Evolutionary conservation across 2,329 filamentous ascomycete species (phyloP), one percentile per base, ranked within the genome.

Genomic region (Xylaria multiplex): DNA sequence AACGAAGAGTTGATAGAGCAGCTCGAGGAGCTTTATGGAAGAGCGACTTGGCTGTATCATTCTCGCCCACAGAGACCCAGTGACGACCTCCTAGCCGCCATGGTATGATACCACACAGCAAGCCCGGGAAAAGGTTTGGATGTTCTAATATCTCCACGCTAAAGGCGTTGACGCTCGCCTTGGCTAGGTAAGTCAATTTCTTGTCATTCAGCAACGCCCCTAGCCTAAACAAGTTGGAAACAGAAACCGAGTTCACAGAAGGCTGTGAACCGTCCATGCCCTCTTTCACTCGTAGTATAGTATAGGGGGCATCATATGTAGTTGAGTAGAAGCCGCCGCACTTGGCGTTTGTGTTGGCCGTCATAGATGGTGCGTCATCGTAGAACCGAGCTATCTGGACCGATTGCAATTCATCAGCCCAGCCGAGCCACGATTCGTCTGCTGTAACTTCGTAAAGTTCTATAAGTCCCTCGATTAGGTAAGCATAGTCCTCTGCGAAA

Each of bases 401-500:
- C 88, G 90, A 83, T 80, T 98, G 95, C 16, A 99, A 81, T 24
- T 86, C 84, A 73, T 95, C 90, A 0, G 95, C 95, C 83, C 95
- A 97, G 67, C 90, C 82, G 4, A 97, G 83, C 80, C 91, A 92
- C 49, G 81, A 80, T 70, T 91, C 89, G 63, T 97, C 89, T 68
- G 91, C 90, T 0, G 93, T 97, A 0, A 90, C 87, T 77, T 95
- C 90, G 76, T 96, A 96, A 32, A 98, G 85, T 71, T 94, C 90
- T 63, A 98, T 82, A 1, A 97, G 83, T 0, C 93, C 95, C 56
- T 90, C 88, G 56, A 93, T 91, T 46, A 98, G 78, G 77, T 95
- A 97, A 2, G 95, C 93, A 76, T 98, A 98, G 80, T 99, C 96
- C 73, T 98, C 96, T 1, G 95, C 93, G 78, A 98, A 97, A 0